A percentile compares a stretch with the other conserved stretches of the same genome.
Conservation (phyloP, 306 rosid genomes). For the Spatholobus suberectus region DNA sequence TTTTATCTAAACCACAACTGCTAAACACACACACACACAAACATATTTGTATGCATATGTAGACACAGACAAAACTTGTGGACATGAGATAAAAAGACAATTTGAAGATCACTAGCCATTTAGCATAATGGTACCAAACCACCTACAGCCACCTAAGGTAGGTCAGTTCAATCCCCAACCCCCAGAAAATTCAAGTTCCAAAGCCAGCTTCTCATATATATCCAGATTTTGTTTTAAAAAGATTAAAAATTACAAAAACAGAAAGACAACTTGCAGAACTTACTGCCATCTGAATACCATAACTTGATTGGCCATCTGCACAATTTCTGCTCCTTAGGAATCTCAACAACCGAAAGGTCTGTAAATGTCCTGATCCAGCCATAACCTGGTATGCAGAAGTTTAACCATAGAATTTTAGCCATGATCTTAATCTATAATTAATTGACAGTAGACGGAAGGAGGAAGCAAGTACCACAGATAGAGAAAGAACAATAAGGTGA, state of each 20-base stretch:
- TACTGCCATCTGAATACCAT: conserved; percentile 98
- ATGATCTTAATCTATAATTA: conserved; percentile 17
- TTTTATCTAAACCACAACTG: neutral
- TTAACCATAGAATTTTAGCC: conserved; percentile 38
- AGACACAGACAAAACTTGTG: neutral
- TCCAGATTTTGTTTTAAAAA: neutral
- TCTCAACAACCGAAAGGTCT: conserved; percentile 83
- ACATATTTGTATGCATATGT: neutral
- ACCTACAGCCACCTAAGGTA: neutral
- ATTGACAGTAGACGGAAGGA: conserved; percentile 23
- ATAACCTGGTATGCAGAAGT: conserved; percentile 70
- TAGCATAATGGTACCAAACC: neutral
- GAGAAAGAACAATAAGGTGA: conserved; percentile 89
- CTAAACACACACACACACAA: neutral
- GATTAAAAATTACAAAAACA: neutral
- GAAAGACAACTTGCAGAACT: conserved; percentile 47
- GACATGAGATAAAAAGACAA: neutral
- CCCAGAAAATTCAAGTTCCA: conserved; percentile 7
- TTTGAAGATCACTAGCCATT: neutral
- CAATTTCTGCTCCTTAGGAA: conserved; percentile 91
- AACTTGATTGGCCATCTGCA: conserved; percentile 88
- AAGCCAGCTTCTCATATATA: conserved; percentile 1
- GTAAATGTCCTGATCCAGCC: conserved; percentile 99
- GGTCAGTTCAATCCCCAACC: neutral
- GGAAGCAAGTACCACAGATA: conserved; percentile 75